Percentiles rank a stretch among this genome's conserved stretches.
These are phyloP conservation scores for Davidsoniella virescens DNA, from an alignment of 2,329 filamentous ascomycete species.

Conservation along the genomic window DNA sequence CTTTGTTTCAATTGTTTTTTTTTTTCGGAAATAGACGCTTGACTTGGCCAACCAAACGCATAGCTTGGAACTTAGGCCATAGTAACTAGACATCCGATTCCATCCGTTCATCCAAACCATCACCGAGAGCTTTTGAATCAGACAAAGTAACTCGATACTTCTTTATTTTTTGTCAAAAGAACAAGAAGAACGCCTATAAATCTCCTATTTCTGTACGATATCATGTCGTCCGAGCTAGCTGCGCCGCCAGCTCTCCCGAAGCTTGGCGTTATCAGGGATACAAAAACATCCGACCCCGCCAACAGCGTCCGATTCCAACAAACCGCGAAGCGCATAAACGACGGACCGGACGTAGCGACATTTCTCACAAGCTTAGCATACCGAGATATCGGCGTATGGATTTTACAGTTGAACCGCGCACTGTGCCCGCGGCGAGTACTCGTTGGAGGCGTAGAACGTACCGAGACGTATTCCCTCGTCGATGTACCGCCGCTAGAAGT, in stretches of 20 bases:
- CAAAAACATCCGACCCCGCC: conserved; percentile 20
- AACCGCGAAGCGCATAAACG: conserved; percentile 71
- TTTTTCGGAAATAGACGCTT: too few relatives aligned
- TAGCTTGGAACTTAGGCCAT: too few relatives aligned
- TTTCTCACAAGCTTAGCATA: conserved; percentile 77
- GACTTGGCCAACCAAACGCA: too few relatives aligned
- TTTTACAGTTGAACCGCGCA: conserved; percentile 77
- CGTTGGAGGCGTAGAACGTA: conserved; percentile 16
- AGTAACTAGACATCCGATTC: too few relatives aligned
- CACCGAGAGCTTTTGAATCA: too few relatives aligned
- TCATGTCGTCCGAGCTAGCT: too few relatives aligned
- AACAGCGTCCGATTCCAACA: conserved; percentile 18
- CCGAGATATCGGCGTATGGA: conserved; percentile 68
- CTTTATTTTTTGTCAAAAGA: too few relatives aligned
- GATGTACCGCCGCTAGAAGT: neutral
- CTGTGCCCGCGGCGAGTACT: conserved; percentile 52
- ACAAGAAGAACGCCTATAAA: too few relatives aligned
- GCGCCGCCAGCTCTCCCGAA: conserved; percentile 15
- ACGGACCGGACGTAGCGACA: conserved; percentile 60
- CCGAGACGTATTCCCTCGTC: conserved; percentile 5
- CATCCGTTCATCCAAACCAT: too few relatives aligned
- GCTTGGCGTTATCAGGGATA: conserved; percentile 27
- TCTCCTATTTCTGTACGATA: too few relatives aligned
- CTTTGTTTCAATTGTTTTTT: too few relatives aligned
- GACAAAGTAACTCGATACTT: too few relatives aligned